Percentiles rank a stretch among this genome's conserved stretches.
Conservation (phyloP, 202 grass and related monocot species). For the Schoenoplectus triqueter region DNA sequence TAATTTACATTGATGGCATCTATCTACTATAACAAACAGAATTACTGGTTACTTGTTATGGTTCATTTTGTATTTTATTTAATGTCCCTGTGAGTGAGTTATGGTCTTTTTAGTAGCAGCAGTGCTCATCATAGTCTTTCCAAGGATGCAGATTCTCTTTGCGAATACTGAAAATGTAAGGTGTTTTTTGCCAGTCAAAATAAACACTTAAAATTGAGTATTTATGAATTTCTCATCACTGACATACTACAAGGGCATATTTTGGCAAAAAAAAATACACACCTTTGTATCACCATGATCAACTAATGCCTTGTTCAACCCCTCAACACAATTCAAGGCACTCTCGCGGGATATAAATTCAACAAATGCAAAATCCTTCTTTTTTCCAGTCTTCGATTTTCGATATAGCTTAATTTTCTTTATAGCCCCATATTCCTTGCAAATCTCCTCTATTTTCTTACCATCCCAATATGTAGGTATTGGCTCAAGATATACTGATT, state of each 20-base stretch:
- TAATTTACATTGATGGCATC: too few species aligned
- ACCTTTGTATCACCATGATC: slow-evolving; percentile 63
- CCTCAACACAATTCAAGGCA: slow-evolving; percentile 78
- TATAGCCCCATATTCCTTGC: slow-evolving; percentile 65
- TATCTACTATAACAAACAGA: not conserved
- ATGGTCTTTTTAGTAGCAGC: not conserved
- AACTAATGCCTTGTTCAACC: slow-evolving; percentile 60
- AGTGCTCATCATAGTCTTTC: not conserved
- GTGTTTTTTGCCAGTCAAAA: slow-evolving; percentile 5
- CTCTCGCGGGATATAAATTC: slow-evolving; percentile 71
- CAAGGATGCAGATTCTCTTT: slow-evolving; percentile 9
- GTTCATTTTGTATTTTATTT: slow-evolving; percentile 5
- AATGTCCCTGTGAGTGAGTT: not conserved
- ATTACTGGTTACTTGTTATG: not conserved
- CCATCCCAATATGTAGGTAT: slow-evolving; percentile 76
- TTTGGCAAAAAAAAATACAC: slow-evolving; percentile 29
- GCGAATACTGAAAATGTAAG: slow-evolving; percentile 16
- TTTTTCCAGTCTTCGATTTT: slow-evolving; percentile 51
- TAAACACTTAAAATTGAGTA: too few species aligned
- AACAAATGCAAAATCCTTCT: slow-evolving; percentile 66
- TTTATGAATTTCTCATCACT: slow-evolving; percentile 8
- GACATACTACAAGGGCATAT: slow-evolving; percentile 28
- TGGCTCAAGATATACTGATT: slow-evolving; percentile 70
- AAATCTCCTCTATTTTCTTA: slow-evolving; percentile 57
- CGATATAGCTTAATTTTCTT: slow-evolving; percentile 55